Evolutionary conservation across 2,329 filamentous ascomycete genomes (phyloP), one percentile per base, ranked within the genome.

Genomic region (Coleophoma cylindrospora): DNA sequence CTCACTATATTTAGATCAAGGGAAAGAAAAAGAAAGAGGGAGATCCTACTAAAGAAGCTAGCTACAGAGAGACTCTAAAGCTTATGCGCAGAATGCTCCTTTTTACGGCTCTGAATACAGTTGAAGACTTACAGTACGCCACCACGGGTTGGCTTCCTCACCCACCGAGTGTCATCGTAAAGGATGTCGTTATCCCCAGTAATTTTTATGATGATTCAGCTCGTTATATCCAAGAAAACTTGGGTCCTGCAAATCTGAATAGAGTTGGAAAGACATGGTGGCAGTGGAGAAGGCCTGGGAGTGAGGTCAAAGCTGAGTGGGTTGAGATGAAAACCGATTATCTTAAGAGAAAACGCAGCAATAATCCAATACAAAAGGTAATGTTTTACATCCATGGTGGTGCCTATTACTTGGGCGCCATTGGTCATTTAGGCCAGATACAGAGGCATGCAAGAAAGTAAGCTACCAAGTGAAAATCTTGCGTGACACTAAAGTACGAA

Each of bases 371-470:
- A 21, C 81, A 83, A 57, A 81, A 90, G 47, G 82, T 94, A 51
- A 95, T 96, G 79, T 74, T 96, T 36, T 96, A 96, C 66, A 74
- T 96, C 21, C 91, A 96, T 61, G 91, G 91, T 14, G 91, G 91
- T 13, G 91, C 87, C 17, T 96, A 95, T 69, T 96, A 84, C 70
- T 95, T 96, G 63, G 91, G 91, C 11, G 92, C 88, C 57, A 84
- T 96, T 22, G 90, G 96, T 61, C 91, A 96, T 19, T 19, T 71
- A 84, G 91, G 15, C 96, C 91, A 96, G 74, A 83, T 96, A 75
- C 91, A 96, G 68, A 79, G 91, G 34, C 90, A 96, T 74, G 91
- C 91, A 27, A 80, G 91, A 47, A 96, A 96, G 71, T 77, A 43
- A 36, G 49, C 47, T 38, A 41, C 17, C 5, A 19, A n/a, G 9